Conservation (phyloP, 1,284 basidiomycete species). For the Ceratobasidium sp. region DNA sequence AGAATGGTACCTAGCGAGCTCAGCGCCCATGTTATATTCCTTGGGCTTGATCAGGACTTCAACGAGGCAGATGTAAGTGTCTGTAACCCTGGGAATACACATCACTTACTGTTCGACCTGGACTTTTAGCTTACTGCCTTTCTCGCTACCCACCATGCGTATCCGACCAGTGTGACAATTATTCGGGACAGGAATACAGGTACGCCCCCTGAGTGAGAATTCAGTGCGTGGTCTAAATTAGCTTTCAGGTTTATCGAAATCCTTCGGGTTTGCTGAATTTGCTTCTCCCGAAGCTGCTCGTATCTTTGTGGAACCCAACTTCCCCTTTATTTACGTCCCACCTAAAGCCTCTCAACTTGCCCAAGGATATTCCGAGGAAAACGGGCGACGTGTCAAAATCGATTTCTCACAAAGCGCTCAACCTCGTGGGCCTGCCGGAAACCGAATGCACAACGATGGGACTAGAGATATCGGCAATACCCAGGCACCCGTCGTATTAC, state of each 20-base stretch:
- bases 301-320: conserved; percentile 88
- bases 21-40: conserved; percentile 90
- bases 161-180: conserved; percentile 88
- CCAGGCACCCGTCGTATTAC: conserved; percentile 83
- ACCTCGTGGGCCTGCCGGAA: conserved; percentile 37
- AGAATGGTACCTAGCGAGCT: conserved; percentile 82
- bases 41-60: conserved; percentile 90
- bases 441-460: conserved; percentile 76
- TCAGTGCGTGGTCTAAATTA: conserved; percentile 74
- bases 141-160: conserved; percentile 78
- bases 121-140: conserved; percentile 78
- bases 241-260: conserved; percentile 81
- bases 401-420: conserved; percentile 86
- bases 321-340: conserved; percentile 86
- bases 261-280: conserved; percentile 96
- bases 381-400: conserved; percentile 87
- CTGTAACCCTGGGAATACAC: conserved; percentile 50
- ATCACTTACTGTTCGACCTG: conserved; percentile 15
- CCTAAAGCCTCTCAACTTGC: conserved; percentile 86
- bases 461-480: conserved; percentile 92
- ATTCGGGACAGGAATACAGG: conserved; percentile 94
- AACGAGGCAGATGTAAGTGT: conserved; percentile 88
- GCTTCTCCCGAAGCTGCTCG: conserved; percentile 84
- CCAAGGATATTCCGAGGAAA: conserved; percentile 70
- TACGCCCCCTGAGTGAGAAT: conserved; percentile 74